phyloP scores from a whole-genome alignment of 345 rosid genomes.

The Eucalyptus marginata region DNA sequence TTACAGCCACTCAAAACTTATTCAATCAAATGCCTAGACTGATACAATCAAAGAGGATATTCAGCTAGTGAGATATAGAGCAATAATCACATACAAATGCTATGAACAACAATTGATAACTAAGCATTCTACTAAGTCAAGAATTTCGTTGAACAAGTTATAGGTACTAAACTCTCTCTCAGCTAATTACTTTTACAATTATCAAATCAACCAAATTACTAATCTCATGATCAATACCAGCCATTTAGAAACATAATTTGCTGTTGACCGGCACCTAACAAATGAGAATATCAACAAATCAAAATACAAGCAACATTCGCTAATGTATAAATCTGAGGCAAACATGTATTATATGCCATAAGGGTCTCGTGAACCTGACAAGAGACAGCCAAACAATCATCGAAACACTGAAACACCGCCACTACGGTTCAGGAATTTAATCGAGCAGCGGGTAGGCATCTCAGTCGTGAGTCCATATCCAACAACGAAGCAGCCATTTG shows the following conservation, averaged over 20 bases:
- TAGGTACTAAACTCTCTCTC: neutral
- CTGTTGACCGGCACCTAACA: neutral
- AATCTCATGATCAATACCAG: neutral
- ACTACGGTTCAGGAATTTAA: neutral
- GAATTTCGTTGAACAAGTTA: neutral
- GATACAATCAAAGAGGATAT: neutral
- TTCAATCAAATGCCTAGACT: neutral
- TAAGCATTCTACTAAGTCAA: neutral
- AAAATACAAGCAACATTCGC: neutral
- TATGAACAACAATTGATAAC: neutral
- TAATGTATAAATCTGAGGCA: neutral
- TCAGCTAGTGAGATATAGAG: accelerated
- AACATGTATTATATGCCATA: neutral
- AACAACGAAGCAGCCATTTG: accelerated
- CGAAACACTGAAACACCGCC: neutral
- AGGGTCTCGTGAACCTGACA: neutral
- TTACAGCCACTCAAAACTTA: neutral
- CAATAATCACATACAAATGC: neutral
- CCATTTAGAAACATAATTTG: neutral
- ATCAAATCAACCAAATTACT: neutral
- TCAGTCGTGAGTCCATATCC: accelerated
- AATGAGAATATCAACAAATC: neutral
- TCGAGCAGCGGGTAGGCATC: neutral
- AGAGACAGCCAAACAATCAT: neutral
- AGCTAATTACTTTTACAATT: neutral